Base-by-base conservation (phyloP, 2,329 filamentous ascomycete species). In the Ophioceras dolichostomum region DNA sequence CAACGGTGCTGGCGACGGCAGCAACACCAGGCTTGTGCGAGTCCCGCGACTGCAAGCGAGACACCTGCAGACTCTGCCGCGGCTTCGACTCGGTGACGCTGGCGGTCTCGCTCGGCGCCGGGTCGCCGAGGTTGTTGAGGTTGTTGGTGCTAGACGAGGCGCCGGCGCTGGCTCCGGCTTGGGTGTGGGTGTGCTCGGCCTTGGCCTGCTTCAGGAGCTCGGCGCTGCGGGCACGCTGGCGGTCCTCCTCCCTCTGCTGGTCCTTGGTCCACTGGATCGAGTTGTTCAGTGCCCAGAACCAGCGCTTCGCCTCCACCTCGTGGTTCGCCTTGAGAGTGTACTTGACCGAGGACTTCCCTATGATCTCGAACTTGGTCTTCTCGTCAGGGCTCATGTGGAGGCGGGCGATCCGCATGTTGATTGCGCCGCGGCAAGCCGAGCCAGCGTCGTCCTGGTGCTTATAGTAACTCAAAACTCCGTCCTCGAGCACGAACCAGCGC, bases 271-370 rank as follows among this genome's bases (percentile, higher is more conserved):
- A 96, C 55, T 96, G 91, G 35, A 98, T 98, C 5, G 91, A 89
- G 56, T 98, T 98, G 62, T 98, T 98, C 44, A 98, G 67, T 1
- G 91, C 85, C 91, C 91, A 98, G 59, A 93, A 98, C 91, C 91
- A 98, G 39, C 91, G 76, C 61, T 98, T 98, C 5, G 91, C 89
- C 58, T 98, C 91, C 20, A 96, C 89, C 53, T 95, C 83, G 59
- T 98, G 91, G 52, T 98, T 98, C 0, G 91, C 91, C 58, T 94
- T 96, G 37, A 98, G 70, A 34, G 93, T 89, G 56, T 98, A 98
- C 61, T 95, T 98, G 56, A 98, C 91, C 0, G 89, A 96, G 1
- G 89, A 95, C 60, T 98, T 98, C 37, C 91, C 91, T 43, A 89
- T 85, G 37, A 98, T 96, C 53, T 98, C 91, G 51, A 98, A 96